phyloP scores from a whole-genome alignment of 139 green algal species.

The Deuterostichococcus epilithicus region DNA sequence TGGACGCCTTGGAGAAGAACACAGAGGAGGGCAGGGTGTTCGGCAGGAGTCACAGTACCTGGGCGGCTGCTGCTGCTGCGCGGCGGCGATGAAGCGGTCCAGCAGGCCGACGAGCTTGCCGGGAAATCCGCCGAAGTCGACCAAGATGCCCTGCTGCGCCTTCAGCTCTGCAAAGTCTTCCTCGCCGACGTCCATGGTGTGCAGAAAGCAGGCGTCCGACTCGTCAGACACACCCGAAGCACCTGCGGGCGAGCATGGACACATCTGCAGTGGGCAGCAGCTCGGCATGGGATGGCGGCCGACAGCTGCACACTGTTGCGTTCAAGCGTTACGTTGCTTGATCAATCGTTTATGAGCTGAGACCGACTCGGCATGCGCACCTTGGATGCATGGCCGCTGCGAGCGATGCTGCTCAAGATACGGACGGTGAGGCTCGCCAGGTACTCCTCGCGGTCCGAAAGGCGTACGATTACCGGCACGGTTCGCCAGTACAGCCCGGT shows the following conservation, averaged over 20 bases:
- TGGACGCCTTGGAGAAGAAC: too few species aligned
- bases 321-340: neutral
- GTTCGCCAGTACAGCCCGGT: constrained; percentile 67
- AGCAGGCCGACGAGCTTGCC: constrained; percentile 83
- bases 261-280: neutral
- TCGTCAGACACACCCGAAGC: constrained; percentile 73
- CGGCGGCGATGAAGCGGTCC: constrained; percentile 61
- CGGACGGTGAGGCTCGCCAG: constrained; percentile 56
- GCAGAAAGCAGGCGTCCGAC: constrained; percentile 67
- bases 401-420: constrained; percentile 57
- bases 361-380: constrained; percentile 26
- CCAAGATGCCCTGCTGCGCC: constrained; percentile 84
- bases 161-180: constrained; percentile 85
- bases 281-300: neutral
- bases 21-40: too few species aligned
- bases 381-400: constrained; percentile 56
- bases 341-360: neutral
- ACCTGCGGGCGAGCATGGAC: constrained; percentile 32
- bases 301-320: too few species aligned
- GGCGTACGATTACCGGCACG: constrained; percentile 55
- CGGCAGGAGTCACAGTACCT: neutral
- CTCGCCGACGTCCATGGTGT: constrained; percentile 85
- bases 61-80: neutral
- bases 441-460: constrained; percentile 59
- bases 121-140: constrained; percentile 87